Percentiles rank a stretch among this genome's conserved stretches.
Evolutionary conservation across 805 yeast genomes (phyloP).

Genomic region (Candida maltosa): DNA sequence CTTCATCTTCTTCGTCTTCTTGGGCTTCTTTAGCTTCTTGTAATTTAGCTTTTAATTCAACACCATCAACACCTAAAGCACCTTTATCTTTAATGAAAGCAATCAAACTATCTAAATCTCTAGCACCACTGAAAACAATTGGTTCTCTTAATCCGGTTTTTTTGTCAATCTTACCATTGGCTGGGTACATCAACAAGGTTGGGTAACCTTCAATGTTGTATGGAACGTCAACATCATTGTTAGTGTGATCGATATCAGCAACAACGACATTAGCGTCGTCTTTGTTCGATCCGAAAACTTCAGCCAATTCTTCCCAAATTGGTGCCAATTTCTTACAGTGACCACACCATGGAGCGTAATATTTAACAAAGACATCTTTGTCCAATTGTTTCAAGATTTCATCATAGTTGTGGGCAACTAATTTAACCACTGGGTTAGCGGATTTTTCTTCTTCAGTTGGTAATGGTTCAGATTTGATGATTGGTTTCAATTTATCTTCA

Average conservation of each 20-base stretch:
- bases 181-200: slow-evolving; percentile 87
- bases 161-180: slow-evolving; percentile 46
- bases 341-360: slow-evolving; percentile 98
- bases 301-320: slow-evolving; percentile 82
- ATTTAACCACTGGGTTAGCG: slow-evolving; percentile 56
- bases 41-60: slow-evolving; percentile 15
- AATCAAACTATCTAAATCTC: slow-evolving; percentile 70
- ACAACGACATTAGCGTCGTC: slow-evolving; percentile 55
- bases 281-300: slow-evolving; percentile 51
- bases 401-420: slow-evolving; percentile 84
- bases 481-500: slow-evolving; percentile 66
- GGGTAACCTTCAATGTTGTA: slow-evolving; percentile 82
- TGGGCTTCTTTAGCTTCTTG: slow-evolving; percentile 26
- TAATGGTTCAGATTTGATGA: slow-evolving; percentile 78
- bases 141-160: slow-evolving; percentile 47
- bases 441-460: slow-evolving; percentile 76
- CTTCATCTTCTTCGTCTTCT: slow-evolving; percentile 33
- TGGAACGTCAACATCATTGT: slow-evolving; percentile 77
- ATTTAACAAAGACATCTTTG: slow-evolving; percentile 80
- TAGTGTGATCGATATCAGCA: slow-evolving; percentile 87
- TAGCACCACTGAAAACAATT: slow-evolving; percentile 61
- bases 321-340: slow-evolving; percentile 93
- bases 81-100: slow-evolving; percentile 72
- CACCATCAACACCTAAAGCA: slow-evolving; percentile 57
- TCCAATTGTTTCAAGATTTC: slow-evolving; percentile 52